These are phyloP conservation scores for Phlebiopsis flavidoalba DNA, from an alignment of 768 basidiomycete genomes.

Conservation along the genomic window DNA sequence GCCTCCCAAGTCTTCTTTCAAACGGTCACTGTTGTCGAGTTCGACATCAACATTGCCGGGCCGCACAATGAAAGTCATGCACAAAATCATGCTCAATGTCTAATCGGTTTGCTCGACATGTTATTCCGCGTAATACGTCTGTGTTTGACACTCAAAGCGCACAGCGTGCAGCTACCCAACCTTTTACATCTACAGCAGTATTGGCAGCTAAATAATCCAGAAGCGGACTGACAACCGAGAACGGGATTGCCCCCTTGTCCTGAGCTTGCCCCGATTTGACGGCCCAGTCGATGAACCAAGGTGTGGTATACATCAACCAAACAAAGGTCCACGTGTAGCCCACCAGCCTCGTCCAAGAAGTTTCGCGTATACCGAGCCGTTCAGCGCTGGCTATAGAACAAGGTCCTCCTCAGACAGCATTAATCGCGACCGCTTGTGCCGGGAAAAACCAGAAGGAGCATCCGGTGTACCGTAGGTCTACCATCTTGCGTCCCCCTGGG, in stretches of 20 bases:
- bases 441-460: conserved; percentile 7
- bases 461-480: conserved; percentile 9
- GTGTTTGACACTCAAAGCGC: neutral
- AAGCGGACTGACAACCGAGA: neutral
- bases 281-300: conserved; percentile 1
- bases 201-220: neutral
- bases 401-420: neutral
- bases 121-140: neutral
- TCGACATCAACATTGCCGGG: neutral
- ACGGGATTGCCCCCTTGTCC: neutral
- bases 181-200: neutral
- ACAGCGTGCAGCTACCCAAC: neutral
- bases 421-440: neutral
- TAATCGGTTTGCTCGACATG: neutral
- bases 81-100: neutral
- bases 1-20: neutral
- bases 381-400: neutral
- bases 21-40: neutral
- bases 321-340: neutral
- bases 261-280: neutral
- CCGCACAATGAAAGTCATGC: neutral
- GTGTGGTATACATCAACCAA: neutral
- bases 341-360: neutral
- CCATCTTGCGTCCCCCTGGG: conserved; percentile 14
- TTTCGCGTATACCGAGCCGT: neutral